These are phyloP conservation scores for Capronia epimyces DNA, from an alignment of 2,329 filamentous ascomycete species.

Conservation along the genomic window DNA sequence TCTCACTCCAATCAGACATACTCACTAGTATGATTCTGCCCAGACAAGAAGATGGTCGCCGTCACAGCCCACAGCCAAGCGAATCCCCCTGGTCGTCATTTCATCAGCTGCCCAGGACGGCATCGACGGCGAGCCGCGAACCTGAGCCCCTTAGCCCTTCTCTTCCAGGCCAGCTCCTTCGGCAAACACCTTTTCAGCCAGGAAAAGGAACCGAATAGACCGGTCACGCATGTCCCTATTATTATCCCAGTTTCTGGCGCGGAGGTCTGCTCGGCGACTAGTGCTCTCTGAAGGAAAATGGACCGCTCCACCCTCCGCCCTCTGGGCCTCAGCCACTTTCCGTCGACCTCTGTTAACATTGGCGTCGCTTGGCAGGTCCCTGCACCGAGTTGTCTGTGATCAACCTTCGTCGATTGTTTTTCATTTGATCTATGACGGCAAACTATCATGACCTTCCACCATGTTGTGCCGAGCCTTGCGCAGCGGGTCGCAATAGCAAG, in stretches of 20 bases:
- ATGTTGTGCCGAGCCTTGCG: neutral
- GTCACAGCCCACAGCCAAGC: neutral
- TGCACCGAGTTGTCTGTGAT: no score
- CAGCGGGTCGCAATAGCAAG: neutral
- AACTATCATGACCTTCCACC: neutral
- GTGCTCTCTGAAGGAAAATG: slow-evolving; percentile 6
- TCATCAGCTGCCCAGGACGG: neutral
- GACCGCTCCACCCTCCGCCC: slow-evolving; percentile 11
- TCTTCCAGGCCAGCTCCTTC: neutral
- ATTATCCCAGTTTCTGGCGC: neutral
- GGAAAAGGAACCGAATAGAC: neutral
- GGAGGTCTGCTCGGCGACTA: slow-evolving; percentile 5
- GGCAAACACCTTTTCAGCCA: neutral
- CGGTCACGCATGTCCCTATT: neutral
- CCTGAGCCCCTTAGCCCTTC: neutral
- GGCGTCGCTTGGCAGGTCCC: slow-evolving; percentile 1
- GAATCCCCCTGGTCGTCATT: neutral
- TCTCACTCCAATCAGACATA: neutral
- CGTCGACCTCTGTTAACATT: neutral
- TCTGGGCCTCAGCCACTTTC: neutral
- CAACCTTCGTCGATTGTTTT: neutral
- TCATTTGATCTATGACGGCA: neutral
- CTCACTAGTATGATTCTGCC: neutral
- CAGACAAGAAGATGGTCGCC: neutral
- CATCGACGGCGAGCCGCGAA: neutral